Percentiles rank a stretch among this genome's conserved stretches.
Evolutionary conservation across 306 rosid species (phyloP).

Genomic region (Coriaria nepalensis): DNA sequence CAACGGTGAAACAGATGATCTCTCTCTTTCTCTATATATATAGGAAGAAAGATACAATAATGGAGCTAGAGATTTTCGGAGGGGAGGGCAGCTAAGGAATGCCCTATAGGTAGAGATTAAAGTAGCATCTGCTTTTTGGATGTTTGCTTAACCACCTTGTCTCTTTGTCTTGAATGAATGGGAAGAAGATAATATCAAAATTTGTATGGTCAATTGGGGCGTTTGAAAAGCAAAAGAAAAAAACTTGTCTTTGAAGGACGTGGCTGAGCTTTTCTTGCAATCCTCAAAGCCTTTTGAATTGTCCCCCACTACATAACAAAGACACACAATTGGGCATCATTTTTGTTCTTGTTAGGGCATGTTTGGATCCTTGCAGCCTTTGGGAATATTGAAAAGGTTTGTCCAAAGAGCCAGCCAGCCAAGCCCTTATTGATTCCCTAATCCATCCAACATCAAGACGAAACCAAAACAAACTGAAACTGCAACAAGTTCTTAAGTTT

Average conservation of each 20-base stretch:
- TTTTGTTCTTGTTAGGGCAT: slow-evolving; percentile 55
- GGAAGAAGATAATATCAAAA: slow-evolving; percentile 43
- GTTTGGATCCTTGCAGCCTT: slow-evolving; percentile 39
- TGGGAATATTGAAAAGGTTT: slow-evolving; percentile 31
- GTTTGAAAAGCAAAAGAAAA: slow-evolving; percentile 22
- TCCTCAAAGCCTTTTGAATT: slow-evolving; percentile 13
- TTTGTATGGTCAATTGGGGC: slow-evolving; percentile 31
- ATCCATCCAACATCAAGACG: slow-evolving; percentile 41
- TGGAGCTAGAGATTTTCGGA: slow-evolving; percentile 9
- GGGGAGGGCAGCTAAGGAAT: slow-evolving; percentile 24
- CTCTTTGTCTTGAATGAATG: slow-evolving; percentile 42
- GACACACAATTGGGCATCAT: slow-evolving; percentile 12
- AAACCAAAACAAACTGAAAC: slow-evolving; percentile 15
- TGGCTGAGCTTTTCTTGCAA: slow-evolving; percentile 22
- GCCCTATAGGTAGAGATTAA: slow-evolving; percentile 37
- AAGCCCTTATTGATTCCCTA: slow-evolving; percentile 29
- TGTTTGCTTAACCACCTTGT: slow-evolving; percentile 23
- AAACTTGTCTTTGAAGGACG: slow-evolving; percentile 25
- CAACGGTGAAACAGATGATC: too few relatives aligned
- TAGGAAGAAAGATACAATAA: not conserved
- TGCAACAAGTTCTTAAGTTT: not conserved
- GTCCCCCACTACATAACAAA: slow-evolving; percentile 39
- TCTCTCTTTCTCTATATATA: too few relatives aligned
- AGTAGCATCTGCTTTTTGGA: slow-evolving; percentile 35
- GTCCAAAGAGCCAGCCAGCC: slow-evolving; percentile 18